Conservation (phyloP, 2,329 filamentous ascomycete genomes). For the Trichoderma sp. region DNA sequence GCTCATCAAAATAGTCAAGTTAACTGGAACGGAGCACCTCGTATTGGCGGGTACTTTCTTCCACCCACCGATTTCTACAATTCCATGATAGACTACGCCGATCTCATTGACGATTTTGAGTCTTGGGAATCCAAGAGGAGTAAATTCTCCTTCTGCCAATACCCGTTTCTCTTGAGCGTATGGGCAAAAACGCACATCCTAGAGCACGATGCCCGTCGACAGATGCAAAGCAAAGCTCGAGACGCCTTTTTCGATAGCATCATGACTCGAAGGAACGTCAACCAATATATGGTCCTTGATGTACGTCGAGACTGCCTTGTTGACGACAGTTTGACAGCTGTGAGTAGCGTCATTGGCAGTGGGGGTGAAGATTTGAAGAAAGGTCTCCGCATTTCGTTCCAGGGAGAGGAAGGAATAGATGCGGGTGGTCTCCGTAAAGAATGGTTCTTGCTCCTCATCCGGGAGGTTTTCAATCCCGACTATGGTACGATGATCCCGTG, state of each 20-base stretch:
- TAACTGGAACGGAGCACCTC: slow-evolving; percentile 26
- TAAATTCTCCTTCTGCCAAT: slow-evolving; percentile 88
- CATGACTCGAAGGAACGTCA: slow-evolving; percentile 70
- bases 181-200: slow-evolving; percentile 90
- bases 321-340: slow-evolving; percentile 81
- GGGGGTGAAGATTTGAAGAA: slow-evolving; percentile 88
- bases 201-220: slow-evolving; percentile 81
- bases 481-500: slow-evolving; percentile 65
- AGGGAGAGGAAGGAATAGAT: slow-evolving; percentile 88
- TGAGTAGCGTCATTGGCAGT: slow-evolving; percentile 81
- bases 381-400: slow-evolving; percentile 79
- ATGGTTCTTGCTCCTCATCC: slow-evolving; percentile 86
- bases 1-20: slow-evolving; percentile 15
- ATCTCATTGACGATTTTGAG: slow-evolving; percentile 83
- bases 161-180: slow-evolving; percentile 88
- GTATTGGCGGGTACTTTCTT: slow-evolving; percentile 63
- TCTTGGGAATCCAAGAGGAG: slow-evolving; percentile 75
- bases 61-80: slow-evolving; percentile 87
- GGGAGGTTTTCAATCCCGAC: slow-evolving; percentile 88
- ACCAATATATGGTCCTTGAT: slow-evolving; percentile 74
- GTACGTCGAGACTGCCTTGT: slow-evolving; percentile 84
- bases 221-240: slow-evolving; percentile 86
- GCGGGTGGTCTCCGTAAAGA: slow-evolving; percentile 88
- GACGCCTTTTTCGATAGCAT: slow-evolving; percentile 93
- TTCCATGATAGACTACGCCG: slow-evolving; percentile 80